These are phyloP conservation scores for Candolleomyces eurysporus DNA, from an alignment of 768 basidiomycete genomes.

Conservation along the genomic window DNA sequence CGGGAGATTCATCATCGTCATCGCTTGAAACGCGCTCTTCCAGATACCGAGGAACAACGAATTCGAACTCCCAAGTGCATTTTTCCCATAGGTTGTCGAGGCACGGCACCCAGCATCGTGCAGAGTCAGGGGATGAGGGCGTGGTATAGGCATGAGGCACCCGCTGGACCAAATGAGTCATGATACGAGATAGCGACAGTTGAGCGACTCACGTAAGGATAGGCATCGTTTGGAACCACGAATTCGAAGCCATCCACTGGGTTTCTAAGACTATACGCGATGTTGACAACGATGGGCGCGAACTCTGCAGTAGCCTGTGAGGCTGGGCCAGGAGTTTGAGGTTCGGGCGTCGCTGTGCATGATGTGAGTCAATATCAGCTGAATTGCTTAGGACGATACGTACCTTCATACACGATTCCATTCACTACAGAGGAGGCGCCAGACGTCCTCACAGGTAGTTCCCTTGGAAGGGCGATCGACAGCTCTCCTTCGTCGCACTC, in stretches of 20 bases:
- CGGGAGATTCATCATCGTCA: conserved; percentile 52
- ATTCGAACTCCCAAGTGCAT: conserved; percentile 98
- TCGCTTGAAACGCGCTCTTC: conserved; percentile 54
- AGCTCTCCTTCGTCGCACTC: conserved; percentile 95
- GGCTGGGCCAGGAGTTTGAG: conserved; percentile 57
- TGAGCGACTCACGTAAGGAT: conserved; percentile 69
- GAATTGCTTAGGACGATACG: conserved; percentile 16
- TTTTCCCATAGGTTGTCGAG: conserved; percentile 93
- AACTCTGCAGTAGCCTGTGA: conserved; percentile 56
- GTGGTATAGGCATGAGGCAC: conserved; percentile 93
- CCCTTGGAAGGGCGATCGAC: conserved; percentile 81
- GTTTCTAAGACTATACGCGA: conserved; percentile 79
- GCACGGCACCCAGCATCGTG: conserved; percentile 99
- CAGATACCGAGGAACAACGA: conserved; percentile 83
- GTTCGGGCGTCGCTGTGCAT: conserved; percentile 71
- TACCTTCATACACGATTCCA: conserved; percentile 57
- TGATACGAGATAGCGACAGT: background rate
- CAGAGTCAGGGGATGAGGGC: conserved; percentile 83
- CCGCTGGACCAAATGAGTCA: conserved; percentile 49
- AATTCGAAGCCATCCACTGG: conserved; percentile 87
- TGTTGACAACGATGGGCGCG: conserved; percentile 69
- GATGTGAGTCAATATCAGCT: background rate
- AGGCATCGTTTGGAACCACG: conserved; percentile 74
- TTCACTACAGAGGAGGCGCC: conserved; percentile 40
- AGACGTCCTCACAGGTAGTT: conserved; percentile 63